A percentile compares a stretch with the other conserved stretches of the same genome.
Evolutionary conservation across 371 early-diverging fungal species (phyloP).

Genomic region (Aphelidium insulamus): DNA sequence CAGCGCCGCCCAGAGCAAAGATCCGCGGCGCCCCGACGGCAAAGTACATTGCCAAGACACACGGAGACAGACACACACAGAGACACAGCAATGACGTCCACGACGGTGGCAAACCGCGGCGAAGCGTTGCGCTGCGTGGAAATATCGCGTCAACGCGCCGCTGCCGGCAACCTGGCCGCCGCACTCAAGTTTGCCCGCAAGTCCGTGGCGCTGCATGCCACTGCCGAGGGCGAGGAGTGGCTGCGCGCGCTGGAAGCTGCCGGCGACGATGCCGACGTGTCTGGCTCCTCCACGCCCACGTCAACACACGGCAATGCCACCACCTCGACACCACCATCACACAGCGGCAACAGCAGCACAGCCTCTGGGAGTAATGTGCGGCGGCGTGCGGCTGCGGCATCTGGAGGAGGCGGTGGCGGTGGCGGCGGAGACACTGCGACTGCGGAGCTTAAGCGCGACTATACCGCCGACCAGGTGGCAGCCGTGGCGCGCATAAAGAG

Average conservation of each 20-base stretch:
- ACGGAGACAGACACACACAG: no score
- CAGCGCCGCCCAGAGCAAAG: no score
- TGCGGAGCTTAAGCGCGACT: constrained; percentile 28
- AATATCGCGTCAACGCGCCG: constrained; percentile 44
- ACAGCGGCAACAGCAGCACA: no score
- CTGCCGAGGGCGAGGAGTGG: constrained; percentile 34
- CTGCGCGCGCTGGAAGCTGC: constrained; percentile 17
- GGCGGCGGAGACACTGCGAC: no score
- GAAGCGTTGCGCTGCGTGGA: constrained; percentile 56
- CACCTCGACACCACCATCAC: no score
- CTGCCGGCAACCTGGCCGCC: constrained; percentile 27
- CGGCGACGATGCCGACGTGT: constrained; percentile 5
- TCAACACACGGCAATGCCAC: no score
- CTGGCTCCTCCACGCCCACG: constrained; percentile 4
- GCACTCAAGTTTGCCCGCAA: constrained; percentile 66
- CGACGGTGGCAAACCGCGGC: constrained; percentile 71
- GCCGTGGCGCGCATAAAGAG: constrained; percentile 53
- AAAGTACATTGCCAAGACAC: no score
- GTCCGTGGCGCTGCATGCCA: constrained; percentile 50
- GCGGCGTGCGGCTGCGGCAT: no score
- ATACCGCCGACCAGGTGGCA: constrained; percentile 48
- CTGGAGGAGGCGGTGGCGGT: no score
- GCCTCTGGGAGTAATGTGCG: no score
- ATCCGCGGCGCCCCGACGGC: no score
- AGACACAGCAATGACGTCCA: no score